phyloP scores from a whole-genome alignment of 176 grass and related monocot genomes.

The Guadua angustifolia region DNA sequence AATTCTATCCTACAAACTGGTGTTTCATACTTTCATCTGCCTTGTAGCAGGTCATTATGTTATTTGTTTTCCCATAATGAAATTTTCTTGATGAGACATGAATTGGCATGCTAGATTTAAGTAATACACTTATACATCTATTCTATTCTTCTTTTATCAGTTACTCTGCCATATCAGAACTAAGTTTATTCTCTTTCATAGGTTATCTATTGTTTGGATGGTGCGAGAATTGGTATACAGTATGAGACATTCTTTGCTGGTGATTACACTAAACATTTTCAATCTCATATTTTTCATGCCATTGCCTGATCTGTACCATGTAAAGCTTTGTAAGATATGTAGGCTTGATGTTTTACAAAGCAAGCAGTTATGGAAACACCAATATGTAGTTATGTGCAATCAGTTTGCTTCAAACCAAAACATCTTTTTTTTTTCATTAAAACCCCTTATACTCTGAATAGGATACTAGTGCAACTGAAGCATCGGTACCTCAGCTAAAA shows the following conservation, averaged over 20 bases:
- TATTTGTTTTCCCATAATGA: slow-evolving; percentile 21
- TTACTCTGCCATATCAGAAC: slow-evolving; percentile 24
- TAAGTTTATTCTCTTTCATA: slow-evolving; percentile 39
- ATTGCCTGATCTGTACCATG: slow-evolving; percentile 13
- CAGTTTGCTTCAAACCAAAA: not conserved
- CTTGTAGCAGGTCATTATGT: not conserved
- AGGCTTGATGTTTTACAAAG: not conserved
- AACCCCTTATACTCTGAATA: slow-evolving; percentile 17
- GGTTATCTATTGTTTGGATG: slow-evolving; percentile 93
- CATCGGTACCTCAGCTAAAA: not conserved
- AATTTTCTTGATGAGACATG: slow-evolving; percentile 4
- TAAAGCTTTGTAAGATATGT: not conserved
- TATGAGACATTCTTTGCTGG: slow-evolving; percentile 95
- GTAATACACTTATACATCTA: not conserved
- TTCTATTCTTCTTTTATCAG: slow-evolving; percentile 25
- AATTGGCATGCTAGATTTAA: not conserved
- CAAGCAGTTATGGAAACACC: slow-evolving; percentile 6
- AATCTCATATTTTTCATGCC: slow-evolving; percentile 26
- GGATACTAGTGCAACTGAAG: slow-evolving; percentile 14
- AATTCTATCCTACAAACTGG: not conserved
- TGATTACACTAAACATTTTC: slow-evolving; percentile 46
- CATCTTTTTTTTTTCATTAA: slow-evolving; percentile 5
- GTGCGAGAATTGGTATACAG: slow-evolving; percentile 89
- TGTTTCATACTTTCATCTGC: slow-evolving; percentile 9
- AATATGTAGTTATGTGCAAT: slow-evolving; percentile 6